Percentiles rank a stretch among this genome's conserved stretches.
Evolutionary conservation across 2,329 filamentous ascomycete species (phyloP).

Genomic region (Magnaporthiopsis poae): DNA sequence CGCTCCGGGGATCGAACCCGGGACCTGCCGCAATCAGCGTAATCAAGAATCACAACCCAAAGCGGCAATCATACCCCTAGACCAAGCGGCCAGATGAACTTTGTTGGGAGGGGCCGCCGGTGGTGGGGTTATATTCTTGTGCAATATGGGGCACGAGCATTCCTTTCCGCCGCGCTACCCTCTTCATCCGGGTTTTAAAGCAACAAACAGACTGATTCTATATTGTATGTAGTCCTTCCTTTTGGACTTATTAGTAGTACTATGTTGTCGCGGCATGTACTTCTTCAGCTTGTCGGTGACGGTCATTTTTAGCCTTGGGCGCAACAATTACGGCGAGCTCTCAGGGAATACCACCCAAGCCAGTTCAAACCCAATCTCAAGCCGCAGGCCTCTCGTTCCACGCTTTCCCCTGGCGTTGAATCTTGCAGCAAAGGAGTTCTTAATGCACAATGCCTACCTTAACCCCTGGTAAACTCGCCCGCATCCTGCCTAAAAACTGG

Average conservation of each 20-base stretch:
- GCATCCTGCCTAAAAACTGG: conserved; percentile 46
- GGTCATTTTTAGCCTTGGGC: no score
- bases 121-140: background rate
- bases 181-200: no score
- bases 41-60: background rate
- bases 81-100: background rate
- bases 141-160: background rate
- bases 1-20: background rate
- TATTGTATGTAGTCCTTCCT: no score
- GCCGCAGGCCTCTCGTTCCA: background rate
- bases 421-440: background rate
- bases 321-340: no score
- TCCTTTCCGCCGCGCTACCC: no score
- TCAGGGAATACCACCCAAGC: no score
- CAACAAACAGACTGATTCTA: no score
- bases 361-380: background rate
- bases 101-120: background rate
- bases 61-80: background rate
- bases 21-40: background rate
- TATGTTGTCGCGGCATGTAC: no score
- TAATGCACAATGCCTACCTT: background rate
- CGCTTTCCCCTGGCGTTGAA: no score
- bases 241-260: no score
- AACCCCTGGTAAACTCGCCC: background rate
- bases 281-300: no score